Conservation (phyloP, 257 asterid genomes). For the Solanum lycopersicoides region DNA sequence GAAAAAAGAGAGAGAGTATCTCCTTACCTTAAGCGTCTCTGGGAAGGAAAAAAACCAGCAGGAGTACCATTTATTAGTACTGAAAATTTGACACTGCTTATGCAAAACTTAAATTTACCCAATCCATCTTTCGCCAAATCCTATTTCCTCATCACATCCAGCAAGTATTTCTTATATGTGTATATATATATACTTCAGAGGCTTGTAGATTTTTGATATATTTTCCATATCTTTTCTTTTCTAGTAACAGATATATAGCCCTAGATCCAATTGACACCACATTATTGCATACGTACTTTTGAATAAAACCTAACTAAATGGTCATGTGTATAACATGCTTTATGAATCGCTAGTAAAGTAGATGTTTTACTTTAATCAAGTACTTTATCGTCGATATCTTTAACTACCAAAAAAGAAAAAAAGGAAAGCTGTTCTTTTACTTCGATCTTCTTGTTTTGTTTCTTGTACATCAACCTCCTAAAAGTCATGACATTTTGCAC, state of each 20-base stretch:
- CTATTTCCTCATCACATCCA: not conserved
- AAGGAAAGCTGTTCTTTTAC: not conserved
- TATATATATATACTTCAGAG: not conserved
- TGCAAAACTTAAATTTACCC: not conserved
- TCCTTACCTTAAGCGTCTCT: not conserved
- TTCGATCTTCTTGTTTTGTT: not conserved
- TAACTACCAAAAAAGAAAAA: not conserved
- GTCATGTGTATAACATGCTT: not conserved
- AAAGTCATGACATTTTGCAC: not conserved
- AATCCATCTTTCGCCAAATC: not conserved
- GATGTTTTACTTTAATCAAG: not conserved
- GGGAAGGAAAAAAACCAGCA: not conserved
- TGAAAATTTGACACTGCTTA: not conserved
- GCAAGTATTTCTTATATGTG: not conserved
- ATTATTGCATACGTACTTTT: not conserved
- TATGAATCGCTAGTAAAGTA: not conserved
- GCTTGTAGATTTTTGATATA: not conserved
- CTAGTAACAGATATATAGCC: not conserved
- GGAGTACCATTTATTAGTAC: not conserved
- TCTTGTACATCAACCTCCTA: not conserved
- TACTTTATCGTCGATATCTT: not conserved
- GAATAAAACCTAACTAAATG: not conserved
- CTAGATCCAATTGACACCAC: not conserved
- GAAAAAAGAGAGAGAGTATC: not conserved
- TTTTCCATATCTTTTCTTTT: not conserved